Conservation (phyloP, 768 basidiomycete species). For the Hemileccinum rubropunctum region DNA sequence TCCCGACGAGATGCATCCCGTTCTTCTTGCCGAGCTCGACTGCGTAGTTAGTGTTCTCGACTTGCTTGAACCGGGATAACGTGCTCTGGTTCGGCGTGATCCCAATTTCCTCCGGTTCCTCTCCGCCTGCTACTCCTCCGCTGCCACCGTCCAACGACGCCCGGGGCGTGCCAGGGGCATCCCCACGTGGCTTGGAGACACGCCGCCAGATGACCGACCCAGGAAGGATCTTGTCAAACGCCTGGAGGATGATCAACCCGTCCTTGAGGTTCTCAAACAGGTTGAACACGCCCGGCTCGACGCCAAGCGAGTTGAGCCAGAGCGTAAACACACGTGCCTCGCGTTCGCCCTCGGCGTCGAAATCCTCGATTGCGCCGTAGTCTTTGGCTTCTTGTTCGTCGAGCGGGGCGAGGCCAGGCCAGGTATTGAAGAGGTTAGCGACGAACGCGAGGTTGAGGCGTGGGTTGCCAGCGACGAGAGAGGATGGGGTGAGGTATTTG, state of each 20-base stretch:
- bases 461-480: slow-evolving; percentile 91
- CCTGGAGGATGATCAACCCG: slow-evolving; percentile 88
- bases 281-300: slow-evolving; percentile 95
- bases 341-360: slow-evolving; percentile 97
- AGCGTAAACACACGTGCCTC: slow-evolving; percentile 97
- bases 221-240: slow-evolving; percentile 93
- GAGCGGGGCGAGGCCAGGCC: slow-evolving; percentile 90
- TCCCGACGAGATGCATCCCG: slow-evolving; percentile 93
- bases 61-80: slow-evolving; percentile 93
- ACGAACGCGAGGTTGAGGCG: slow-evolving; percentile 98
- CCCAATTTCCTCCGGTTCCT: slow-evolving; percentile 77
- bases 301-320: slow-evolving; percentile 96
- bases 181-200: slow-evolving; percentile 86
- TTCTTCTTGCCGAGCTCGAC: slow-evolving; percentile 92
- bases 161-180: slow-evolving; percentile 38
- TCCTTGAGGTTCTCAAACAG: slow-evolving; percentile 95
- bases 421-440: slow-evolving; percentile 97
- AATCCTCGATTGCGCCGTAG: slow-evolving; percentile 89
- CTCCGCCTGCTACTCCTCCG: slow-evolving; percentile 21
- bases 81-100: slow-evolving; percentile 81
- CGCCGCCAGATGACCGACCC: slow-evolving; percentile 93
- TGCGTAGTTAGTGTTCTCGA: slow-evolving; percentile 97
- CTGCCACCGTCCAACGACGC: slow-evolving; percentile 28
- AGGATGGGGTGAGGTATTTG: slow-evolving; percentile 91
- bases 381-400: slow-evolving; percentile 93